These are phyloP conservation scores for Nadsonia starkeyi-henricii DNA, from an alignment of 1,139 yeast genomes.

Conservation along the genomic window DNA sequence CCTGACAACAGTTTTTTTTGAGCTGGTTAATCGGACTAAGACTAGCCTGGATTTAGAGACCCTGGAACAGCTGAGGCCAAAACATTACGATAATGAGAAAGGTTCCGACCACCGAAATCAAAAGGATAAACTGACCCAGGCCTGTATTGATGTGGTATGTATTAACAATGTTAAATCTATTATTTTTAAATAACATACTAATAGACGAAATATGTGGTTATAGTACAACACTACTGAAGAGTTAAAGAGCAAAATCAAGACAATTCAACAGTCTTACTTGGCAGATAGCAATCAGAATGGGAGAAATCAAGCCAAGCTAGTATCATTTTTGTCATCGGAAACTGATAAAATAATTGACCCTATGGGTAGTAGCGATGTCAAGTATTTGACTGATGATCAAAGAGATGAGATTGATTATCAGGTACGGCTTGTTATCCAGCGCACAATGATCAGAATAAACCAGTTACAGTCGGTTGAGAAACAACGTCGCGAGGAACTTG, in stretches of 20 bases:
- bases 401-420: constrained; percentile 30
- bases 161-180: too few species aligned
- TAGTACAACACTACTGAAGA: constrained; percentile 13
- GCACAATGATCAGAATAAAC: constrained; percentile 21
- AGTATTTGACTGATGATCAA: constrained; percentile 23
- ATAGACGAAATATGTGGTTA: constrained; percentile 1
- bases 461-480: constrained; percentile 2
- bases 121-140: constrained; percentile 15
- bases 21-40: constrained; percentile 3
- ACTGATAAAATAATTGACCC: constrained; percentile 8
- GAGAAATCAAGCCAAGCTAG: constrained; percentile 6
- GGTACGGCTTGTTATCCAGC: constrained; percentile 23
- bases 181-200: not conserved
- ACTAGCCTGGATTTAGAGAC: not conserved
- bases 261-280: constrained; percentile 21
- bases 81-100: constrained; percentile 2
- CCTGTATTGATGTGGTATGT: constrained; percentile 17
- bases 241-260: constrained; percentile 13
- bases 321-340: constrained; percentile 1
- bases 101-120: not conserved
- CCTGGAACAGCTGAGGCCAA: constrained; percentile 1
- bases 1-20: constrained; percentile 4
- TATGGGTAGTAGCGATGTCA: constrained; percentile 8
- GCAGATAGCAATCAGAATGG: constrained; percentile 14
- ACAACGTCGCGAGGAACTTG: constrained; percentile 4